Percentiles rank a stretch among this genome's conserved stretches.
phyloP scores from a whole-genome alignment of 2,329 filamentous ascomycete species.

The Coccinonectria pachysandricola region DNA sequence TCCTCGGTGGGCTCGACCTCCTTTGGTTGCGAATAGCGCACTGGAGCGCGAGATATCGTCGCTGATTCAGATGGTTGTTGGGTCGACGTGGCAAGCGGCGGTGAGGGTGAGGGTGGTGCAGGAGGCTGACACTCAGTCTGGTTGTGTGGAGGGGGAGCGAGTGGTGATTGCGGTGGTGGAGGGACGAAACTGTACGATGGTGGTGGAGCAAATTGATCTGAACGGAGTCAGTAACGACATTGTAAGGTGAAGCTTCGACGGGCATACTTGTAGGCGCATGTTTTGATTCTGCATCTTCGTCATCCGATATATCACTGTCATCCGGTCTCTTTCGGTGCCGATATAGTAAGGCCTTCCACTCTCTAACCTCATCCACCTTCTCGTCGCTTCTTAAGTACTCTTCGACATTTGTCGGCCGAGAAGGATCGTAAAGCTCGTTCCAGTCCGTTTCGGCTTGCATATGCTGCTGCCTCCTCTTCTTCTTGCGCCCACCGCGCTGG shows the following conservation, averaged over 20 bases:
- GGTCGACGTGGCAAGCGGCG: slow-evolving; percentile 23
- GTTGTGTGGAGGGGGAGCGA: slow-evolving; percentile 41
- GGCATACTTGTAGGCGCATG: slow-evolving; percentile 24
- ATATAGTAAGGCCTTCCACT: slow-evolving; percentile 79
- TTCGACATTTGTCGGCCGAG: slow-evolving; percentile 71
- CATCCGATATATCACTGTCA: slow-evolving; percentile 28
- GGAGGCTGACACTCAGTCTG: slow-evolving; percentile 31
- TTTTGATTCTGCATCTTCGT: slow-evolving; percentile 25
- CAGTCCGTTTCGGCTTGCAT: slow-evolving; percentile 60
- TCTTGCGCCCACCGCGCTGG: slow-evolving; percentile 67
- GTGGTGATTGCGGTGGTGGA: slow-evolving; percentile 39
- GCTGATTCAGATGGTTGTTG: slow-evolving; percentile 34
- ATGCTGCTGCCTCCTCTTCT: slow-evolving; percentile 58
- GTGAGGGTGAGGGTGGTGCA: slow-evolving; percentile 17
- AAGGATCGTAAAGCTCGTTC: slow-evolving; percentile 85
- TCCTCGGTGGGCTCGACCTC: slow-evolving; percentile 23
- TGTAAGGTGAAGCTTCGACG: neutral
- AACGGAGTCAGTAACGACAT: slow-evolving; percentile 9
- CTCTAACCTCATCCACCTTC: slow-evolving; percentile 64
- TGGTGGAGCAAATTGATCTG: slow-evolving; percentile 52
- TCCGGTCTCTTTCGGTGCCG: slow-evolving; percentile 47
- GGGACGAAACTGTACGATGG: slow-evolving; percentile 46
- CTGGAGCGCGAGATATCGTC: slow-evolving; percentile 66
- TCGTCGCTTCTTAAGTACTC: slow-evolving; percentile 80
- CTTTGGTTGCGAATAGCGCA: slow-evolving; percentile 50